These are phyloP conservation scores for Toxicodendron radicans DNA, from an alignment of 345 rosid species.

Conservation along the genomic window DNA sequence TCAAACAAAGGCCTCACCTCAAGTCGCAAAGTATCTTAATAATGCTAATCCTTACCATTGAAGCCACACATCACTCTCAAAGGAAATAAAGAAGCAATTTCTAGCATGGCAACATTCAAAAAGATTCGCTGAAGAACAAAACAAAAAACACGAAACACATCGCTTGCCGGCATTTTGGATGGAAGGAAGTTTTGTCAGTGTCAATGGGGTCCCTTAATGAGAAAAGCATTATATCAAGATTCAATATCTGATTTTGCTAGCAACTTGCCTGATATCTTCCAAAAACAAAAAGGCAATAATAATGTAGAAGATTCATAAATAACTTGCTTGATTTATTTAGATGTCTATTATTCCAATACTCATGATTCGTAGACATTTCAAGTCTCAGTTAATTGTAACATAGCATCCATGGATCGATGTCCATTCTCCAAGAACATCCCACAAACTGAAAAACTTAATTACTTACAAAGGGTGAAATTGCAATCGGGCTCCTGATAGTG, in stretches of 20 bases:
- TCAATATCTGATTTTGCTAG: background rate
- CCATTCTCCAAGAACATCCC: background rate
- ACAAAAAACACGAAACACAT: background rate
- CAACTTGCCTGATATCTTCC: background rate
- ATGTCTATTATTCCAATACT: background rate
- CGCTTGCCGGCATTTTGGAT: background rate
- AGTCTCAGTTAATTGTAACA: background rate
- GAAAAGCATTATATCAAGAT: background rate
- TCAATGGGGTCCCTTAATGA: background rate
- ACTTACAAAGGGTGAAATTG: conserved; percentile 16
- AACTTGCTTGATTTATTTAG: background rate
- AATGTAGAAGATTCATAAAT: background rate
- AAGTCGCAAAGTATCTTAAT: background rate
- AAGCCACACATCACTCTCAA: background rate
- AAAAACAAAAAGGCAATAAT: background rate
- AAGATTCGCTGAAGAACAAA: background rate
- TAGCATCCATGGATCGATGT: background rate
- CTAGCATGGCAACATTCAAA: background rate
- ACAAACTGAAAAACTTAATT: background rate
- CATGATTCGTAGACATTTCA: background rate
- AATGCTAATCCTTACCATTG: background rate
- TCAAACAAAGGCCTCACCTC: background rate
- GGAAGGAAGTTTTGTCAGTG: background rate
- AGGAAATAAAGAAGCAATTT: background rate
- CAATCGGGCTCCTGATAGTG: conserved; percentile 43